A percentile compares a stretch with the other conserved stretches of the same genome.
These are phyloP conservation scores for Prunus padus DNA, from an alignment of 306 rosid species.

Conservation along the genomic window DNA sequence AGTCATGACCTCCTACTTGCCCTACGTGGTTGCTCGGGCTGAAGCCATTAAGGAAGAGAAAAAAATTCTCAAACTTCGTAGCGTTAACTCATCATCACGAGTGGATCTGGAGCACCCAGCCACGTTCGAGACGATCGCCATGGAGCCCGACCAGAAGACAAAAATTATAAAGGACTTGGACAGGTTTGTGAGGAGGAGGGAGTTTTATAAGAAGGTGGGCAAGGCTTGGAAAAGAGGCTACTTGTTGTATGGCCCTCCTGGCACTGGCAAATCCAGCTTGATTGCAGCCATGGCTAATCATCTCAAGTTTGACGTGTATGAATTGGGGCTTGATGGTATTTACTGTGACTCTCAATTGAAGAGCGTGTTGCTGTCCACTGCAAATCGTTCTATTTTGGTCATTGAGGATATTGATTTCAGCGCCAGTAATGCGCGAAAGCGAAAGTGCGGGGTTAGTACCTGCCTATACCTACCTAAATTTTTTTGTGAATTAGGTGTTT, in stretches of 20 bases:
- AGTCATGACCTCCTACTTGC: conserved; percentile 28
- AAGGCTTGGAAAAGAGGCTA: conserved; percentile 55
- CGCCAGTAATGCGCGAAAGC: neutral
- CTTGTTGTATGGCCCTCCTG: conserved; percentile 39
- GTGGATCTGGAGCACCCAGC: conserved; percentile 39
- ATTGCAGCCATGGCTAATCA: conserved; percentile 54
- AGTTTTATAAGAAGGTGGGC: neutral
- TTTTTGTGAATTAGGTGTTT: too few relatives aligned
- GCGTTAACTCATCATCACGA: neutral
- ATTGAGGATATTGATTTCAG: conserved; percentile 42
- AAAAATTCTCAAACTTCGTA: conserved; percentile 29
- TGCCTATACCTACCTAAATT: too few relatives aligned
- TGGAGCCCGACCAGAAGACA: conserved; percentile 33
- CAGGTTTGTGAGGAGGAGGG: too few relatives aligned
- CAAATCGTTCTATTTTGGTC: conserved; percentile 42
- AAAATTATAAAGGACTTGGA: neutral
- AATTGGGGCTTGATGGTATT: conserved; percentile 32
- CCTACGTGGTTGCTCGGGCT: conserved; percentile 23
- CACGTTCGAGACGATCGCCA: conserved; percentile 40
- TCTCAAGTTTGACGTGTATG: conserved; percentile 43
- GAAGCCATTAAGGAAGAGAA: conserved; percentile 9
- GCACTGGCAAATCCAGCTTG: conserved; percentile 40
- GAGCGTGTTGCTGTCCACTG: conserved; percentile 24
- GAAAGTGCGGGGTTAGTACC: too few relatives aligned
- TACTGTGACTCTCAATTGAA: conserved; percentile 24